Percentiles rank a stretch among this genome's conserved stretches.
phyloP scores from a whole-genome alignment of 768 basidiomycete species.

The Mycena sanguinolenta region DNA sequence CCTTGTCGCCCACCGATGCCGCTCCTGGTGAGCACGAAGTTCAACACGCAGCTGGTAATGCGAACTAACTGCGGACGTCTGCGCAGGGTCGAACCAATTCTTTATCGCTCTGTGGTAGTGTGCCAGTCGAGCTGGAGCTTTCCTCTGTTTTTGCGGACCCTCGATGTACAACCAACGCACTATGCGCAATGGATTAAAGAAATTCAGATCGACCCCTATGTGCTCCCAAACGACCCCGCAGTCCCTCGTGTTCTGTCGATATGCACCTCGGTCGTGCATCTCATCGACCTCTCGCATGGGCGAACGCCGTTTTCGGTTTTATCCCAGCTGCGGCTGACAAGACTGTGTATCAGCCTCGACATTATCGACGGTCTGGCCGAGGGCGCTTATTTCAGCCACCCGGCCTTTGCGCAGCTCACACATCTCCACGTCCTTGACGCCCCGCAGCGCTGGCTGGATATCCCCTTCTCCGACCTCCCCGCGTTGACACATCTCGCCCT shows the following conservation, averaged over 20 bases:
- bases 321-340: slow-evolving; percentile 8
- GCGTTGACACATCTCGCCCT: slow-evolving; percentile 32
- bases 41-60: neutral
- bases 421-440: slow-evolving; percentile 34
- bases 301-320: slow-evolving; percentile 18
- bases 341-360: slow-evolving; percentile 31
- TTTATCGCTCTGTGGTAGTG: slow-evolving; percentile 30
- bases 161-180: slow-evolving; percentile 20
- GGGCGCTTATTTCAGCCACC: neutral
- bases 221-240: slow-evolving; percentile 20
- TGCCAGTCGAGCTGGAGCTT: slow-evolving; percentile 34
- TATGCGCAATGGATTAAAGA: slow-evolving; percentile 11
- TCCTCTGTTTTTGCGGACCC: slow-evolving; percentile 20
- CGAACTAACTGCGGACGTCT: neutral
- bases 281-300: slow-evolving; percentile 33
- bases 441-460: slow-evolving; percentile 21
- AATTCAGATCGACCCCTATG: slow-evolving; percentile 34
- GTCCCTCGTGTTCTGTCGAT: slow-evolving; percentile 20
- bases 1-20: slow-evolving; percentile 33
- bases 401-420: slow-evolving; percentile 30
- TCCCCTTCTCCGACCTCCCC: slow-evolving; percentile 23
- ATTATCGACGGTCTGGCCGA: slow-evolving; percentile 17
- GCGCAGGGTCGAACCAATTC: slow-evolving; percentile 29
- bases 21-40: slow-evolving; percentile 19
- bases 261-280: slow-evolving; percentile 25